phyloP scores from a whole-genome alignment of 306 rosid species.

The Pterocarpus macrocarpus region DNA sequence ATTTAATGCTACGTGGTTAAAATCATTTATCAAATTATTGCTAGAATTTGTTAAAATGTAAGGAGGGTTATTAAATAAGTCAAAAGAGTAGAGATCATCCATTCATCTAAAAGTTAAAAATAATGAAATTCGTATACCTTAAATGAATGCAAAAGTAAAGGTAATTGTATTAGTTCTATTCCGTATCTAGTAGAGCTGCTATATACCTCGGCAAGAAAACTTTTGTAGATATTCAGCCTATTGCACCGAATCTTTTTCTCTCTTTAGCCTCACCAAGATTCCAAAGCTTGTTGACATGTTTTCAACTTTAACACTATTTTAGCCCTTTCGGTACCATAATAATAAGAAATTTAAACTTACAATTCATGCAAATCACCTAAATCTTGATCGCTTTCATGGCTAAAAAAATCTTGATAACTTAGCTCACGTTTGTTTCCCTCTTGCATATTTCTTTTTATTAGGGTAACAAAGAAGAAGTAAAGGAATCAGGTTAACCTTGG shows the following conservation, averaged over 20 bases:
- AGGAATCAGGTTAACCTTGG: constrained; percentile 29
- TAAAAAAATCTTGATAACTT: too few species aligned
- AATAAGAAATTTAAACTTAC: neutral
- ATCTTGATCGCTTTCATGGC: neutral
- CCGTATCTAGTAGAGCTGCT: too few species aligned
- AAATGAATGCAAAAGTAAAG: too few species aligned
- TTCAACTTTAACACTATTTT: neutral
- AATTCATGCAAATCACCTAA: neutral
- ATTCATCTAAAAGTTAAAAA: too few species aligned
- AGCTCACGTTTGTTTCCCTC: too few species aligned
- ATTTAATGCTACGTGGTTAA: too few species aligned
- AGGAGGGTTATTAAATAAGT: too few species aligned
- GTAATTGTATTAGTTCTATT: too few species aligned
- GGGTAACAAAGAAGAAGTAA: neutral
- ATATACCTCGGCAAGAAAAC: constrained; percentile 8
- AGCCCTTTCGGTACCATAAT: neutral
- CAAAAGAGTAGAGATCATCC: too few species aligned
- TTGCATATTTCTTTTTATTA: neutral
- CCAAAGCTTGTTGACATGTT: neutral
- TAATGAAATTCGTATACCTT: too few species aligned
- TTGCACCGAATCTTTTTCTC: neutral
- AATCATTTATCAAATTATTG: too few species aligned
- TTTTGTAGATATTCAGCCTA: neutral
- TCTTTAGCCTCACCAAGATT: neutral
- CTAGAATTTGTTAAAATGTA: too few species aligned